These are phyloP conservation scores for Stagonosporopsis cucurbitacearum DNA, from an alignment of 2,329 filamentous ascomycete species.

Conservation along the genomic window DNA sequence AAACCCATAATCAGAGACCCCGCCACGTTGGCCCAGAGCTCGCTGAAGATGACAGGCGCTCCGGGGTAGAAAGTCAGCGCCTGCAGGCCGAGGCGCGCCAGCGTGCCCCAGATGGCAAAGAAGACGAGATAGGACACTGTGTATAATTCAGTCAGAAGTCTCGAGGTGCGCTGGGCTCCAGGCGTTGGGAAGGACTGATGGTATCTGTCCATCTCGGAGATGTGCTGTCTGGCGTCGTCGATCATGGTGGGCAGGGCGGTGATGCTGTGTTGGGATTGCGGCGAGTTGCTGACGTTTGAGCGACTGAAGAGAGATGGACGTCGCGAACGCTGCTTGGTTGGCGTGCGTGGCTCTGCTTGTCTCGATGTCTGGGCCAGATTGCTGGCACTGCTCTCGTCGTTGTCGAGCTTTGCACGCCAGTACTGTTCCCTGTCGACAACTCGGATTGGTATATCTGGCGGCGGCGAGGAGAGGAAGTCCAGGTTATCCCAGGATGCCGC, in stretches of 20 bases:
- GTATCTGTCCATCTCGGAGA: conserved; percentile 19
- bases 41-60: conserved; percentile 74
- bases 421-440: neutral
- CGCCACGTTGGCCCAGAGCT: conserved; percentile 86
- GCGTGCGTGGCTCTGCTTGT: conserved; percentile 11
- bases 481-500: conserved; percentile 33
- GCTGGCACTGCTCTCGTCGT: conserved; percentile 2
- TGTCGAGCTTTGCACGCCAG: conserved; percentile 1
- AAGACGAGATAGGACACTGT: conserved; percentile 82
- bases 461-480: conserved; percentile 26
- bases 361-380: conserved; percentile 1
- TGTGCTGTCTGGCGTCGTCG: conserved; percentile 9
- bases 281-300: conserved; percentile 13
- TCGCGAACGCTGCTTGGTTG: conserved; percentile 20
- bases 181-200: conserved; percentile 20
- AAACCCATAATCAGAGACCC: conserved; percentile 88
- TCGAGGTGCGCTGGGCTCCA: conserved; percentile 28
- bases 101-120: conserved; percentile 83
- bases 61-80: conserved; percentile 80
- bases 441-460: conserved; percentile 21
- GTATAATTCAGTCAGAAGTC: conserved; percentile 55
- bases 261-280: conserved; percentile 31
- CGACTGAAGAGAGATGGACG: conserved; percentile 12
- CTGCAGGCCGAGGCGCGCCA: conserved; percentile 81
- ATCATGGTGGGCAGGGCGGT: conserved; percentile 39